Base-by-base conservation (phyloP, 352 stramenopile genomes). In the Globisporangium iwayamae region DNA sequence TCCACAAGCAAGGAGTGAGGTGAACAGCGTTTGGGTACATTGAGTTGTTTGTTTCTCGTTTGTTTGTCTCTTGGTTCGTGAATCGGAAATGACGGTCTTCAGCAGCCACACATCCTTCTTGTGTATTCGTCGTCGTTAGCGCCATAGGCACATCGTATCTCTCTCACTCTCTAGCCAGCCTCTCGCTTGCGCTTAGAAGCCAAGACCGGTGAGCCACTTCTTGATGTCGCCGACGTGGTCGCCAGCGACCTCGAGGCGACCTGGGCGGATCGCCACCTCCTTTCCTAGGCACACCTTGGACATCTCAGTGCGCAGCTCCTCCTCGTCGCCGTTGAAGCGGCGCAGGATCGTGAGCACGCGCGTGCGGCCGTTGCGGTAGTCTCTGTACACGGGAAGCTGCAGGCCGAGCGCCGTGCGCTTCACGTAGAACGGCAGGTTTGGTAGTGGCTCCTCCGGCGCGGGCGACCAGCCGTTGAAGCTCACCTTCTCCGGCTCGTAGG, bases 391-490 rank as follows among this genome's bases (percentile, higher is more conserved):
- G 18, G 87, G 87, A 36, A 96, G 73, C 67, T 96, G 87, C 62
- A 90, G 61, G 4, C 86, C 86, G 41, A 86, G 67, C 32, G 82
- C 78, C 54, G 87, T 96, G 68, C 87, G 85, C 81, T 94, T 93
- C 28, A 96, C 81, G 41, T 76, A 64, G 71, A 94, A 93, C 34
- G 85, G 86, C 36, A 95, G 50, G 46, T 73, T 72, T 1, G 81
- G 70, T 56, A 93, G 66, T 51, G 85, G 83, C 59, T 73, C 63
- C 68, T 87, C 83, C 4, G 84, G 82, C 45, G 86, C 84, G 22
- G 86, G 80, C 34, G 84, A 91, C 86, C 86, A 95, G 68, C 86
- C 86, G 67, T 95, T 95, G 73, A 95, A 95, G 76, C 84, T 93
- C 72, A 95, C 86, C 52, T 83, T 87, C 69, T 85, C 76, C 1